Base-by-base conservation (phyloP, 1,284 basidiomycete genomes). In the Microbotryomycetes sp. region DNA sequence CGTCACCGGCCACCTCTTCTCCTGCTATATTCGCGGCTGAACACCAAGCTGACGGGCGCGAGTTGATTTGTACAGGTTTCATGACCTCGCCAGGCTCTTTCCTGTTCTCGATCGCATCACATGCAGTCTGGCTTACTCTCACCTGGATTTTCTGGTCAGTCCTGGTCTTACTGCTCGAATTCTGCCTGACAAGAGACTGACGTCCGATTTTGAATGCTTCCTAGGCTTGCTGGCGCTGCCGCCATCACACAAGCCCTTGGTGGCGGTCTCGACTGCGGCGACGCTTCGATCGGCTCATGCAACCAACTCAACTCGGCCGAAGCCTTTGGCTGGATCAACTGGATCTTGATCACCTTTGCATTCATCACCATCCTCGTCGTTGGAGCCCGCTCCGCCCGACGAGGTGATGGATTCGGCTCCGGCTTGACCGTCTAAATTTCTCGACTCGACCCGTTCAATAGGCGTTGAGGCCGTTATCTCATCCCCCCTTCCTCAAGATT, bases 301-400 rank as follows among this genome's bases (percentile, higher is more conserved):
- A 45, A 61, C 60, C 56, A 61, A 45, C 60, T 70, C 50, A 61
- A 66, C 59, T 57, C 67, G 13, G 60, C 68, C 52, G 64, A 70
- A 52, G 70, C 62, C 24, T 70, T 71, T 46, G 59, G 59, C 18
- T 71, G 69, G 69, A 65, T 71, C 47, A 65, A 62, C 65, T 71
- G 61, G 56, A 62, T 68, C 58, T 58, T 71, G 61, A 27, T 62
- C 46, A 70, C 69, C 15, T 30, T 70, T 49, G 55, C 66, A 45
- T 54, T 71, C 51, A 47, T 46, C 18, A 52, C 52, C 48, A 56
- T 69, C 56, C 45, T 65, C 57, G 56, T 58, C 45, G 48, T 63
- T 24, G 70, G 67, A 24, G 58, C 57, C 18, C 62, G 57, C 47
- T 52, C 60, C 13, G 66, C 69, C 16, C 64, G 67, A 57, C 53